A percentile compares a stretch with the other conserved stretches of the same genome.
phyloP scores from a whole-genome alignment of 345 rosid genomes.

The Microcos paniculata region DNA sequence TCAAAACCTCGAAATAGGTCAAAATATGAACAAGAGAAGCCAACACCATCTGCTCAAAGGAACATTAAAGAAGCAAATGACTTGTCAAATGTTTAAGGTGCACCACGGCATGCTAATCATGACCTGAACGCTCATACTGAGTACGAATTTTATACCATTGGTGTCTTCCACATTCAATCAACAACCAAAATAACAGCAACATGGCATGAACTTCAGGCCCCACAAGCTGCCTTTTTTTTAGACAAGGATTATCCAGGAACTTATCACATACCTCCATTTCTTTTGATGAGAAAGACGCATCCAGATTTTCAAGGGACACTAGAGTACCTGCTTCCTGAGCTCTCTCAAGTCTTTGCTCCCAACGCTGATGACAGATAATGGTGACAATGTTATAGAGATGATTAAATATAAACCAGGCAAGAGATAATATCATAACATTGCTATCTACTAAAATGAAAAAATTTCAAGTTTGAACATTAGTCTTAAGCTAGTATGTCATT shows the following conservation, averaged over 20 bases:
- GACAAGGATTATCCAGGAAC: constrained; percentile 1
- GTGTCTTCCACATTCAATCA: neutral
- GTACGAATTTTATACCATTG: neutral
- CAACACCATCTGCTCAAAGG: neutral
- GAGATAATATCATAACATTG: neutral
- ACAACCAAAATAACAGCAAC: neutral
- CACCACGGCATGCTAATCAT: neutral
- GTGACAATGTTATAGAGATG: neutral
- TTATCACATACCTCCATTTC: constrained; percentile 56
- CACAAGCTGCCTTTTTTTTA: too few species aligned
- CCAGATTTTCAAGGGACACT: constrained; percentile 51
- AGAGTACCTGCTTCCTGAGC: constrained; percentile 36
- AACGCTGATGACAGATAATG: constrained; percentile 38
- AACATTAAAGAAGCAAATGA: neutral
- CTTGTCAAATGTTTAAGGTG: neutral
- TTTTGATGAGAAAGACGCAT: constrained; percentile 50
- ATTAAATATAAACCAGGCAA: neutral
- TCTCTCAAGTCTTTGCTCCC: constrained; percentile 37
- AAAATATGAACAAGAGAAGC: neutral
- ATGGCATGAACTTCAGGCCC: neutral
- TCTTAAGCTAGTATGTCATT: neutral
- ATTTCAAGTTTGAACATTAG: neutral
- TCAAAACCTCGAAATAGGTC: neutral
- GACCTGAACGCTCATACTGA: too few species aligned
- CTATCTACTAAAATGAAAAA: neutral